Evolutionary conservation across 2,329 filamentous ascomycete species (phyloP), one percentile per base, ranked within the genome.

Genomic region (Cercospora sp.): DNA sequence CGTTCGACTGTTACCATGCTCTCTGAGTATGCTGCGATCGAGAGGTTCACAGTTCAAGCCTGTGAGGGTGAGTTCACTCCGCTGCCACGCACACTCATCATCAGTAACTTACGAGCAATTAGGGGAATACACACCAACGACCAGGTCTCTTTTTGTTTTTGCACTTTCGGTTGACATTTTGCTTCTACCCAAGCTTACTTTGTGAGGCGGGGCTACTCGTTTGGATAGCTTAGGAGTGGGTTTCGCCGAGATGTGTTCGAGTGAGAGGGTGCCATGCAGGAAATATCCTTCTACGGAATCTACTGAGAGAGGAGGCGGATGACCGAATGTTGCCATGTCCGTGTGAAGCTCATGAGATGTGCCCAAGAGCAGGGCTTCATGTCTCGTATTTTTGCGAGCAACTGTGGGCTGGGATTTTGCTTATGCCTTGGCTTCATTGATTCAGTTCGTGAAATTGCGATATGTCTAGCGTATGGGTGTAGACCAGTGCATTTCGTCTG

Each of bases 11-110:
- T 59, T 59, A 59, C 28, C 1, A 59, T 9, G 16, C 5, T 33
- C 2, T 7, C 16, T 2, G 28, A 36, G 16, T 36, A 30, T 33
- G 12, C 31, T 59, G 28, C 55, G 36, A 59, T 59, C 55, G 55
- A 59, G 55, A 59, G 55, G 55, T 59, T 59, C 28, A 59, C 55
- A 59, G 55, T 59, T 59, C 55, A 59, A 59, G 55, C 55, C 55
- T 59, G 55, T 59, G 28, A 33, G 55, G 55, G 55, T 51, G 12
- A 9, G 45, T 48, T 8, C 4, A 48, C 1, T 23, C 18, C 16
- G 13, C 33, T 16, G 12, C 1, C 4, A 7, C 13, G 5, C 33
- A 40, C 6, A 1, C 13, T 16, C 0, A 40, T 3, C 5, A 16
- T 3, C 13, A 40, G 5, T 7, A 7, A 40, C 33, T 40, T 16